Evolutionary conservation across 2,329 filamentous ascomycete species (phyloP), one percentile per base, ranked within the genome.

Genomic region (Paraphaeosphaeria minitans): DNA sequence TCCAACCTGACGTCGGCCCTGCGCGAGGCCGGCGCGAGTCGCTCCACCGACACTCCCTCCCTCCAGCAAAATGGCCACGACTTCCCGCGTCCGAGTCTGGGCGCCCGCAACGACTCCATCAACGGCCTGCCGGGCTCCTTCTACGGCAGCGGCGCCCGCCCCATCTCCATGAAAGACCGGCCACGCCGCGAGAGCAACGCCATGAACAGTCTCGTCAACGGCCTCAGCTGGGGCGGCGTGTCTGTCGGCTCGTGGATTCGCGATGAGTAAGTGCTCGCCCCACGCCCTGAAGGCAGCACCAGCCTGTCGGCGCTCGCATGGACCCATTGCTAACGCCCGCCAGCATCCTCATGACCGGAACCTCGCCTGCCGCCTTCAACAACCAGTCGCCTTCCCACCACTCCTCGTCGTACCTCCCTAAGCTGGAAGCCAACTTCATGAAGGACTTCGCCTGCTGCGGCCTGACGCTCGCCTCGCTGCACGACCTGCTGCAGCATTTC

Each of bases 351-450:
- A 97, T 97, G 91, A 88, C 92, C 60, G 93, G 95, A 71, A 97
- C 93, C 19, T 98, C 95, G n/a, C 95, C 95, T 12, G 96, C 94
- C 72, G 84, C 87, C 59, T 88, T 84, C 58, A 66, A 65, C 58
- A 86, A 93, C 69, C 90, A 93, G 76, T 96, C 93, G n/a, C 92
- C 95, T 0, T 97, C 94, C 1, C 96, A 92, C 70, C 94, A 98
- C 78, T 98, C 94, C 0, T 96, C 93, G 7, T 98, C 95, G 27
- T 98, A 98, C 75, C 85, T 97, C 1, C 94, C 93, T 10, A 97
- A 97, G 78, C 87, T 97, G 73, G 95, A 99, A 78, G 94, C 94
- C 61, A 95, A 94, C 73, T 99, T 97, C 77, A 96, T 98, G 92
- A 90, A 90, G 78, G 93, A 98, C 80, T 98, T 98, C 79, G 90